Percentiles rank a stretch among this genome's conserved stretches.
phyloP scores from a whole-genome alignment of 2,329 filamentous ascomycete species.

The Colletotrichum theobromicola region DNA sequence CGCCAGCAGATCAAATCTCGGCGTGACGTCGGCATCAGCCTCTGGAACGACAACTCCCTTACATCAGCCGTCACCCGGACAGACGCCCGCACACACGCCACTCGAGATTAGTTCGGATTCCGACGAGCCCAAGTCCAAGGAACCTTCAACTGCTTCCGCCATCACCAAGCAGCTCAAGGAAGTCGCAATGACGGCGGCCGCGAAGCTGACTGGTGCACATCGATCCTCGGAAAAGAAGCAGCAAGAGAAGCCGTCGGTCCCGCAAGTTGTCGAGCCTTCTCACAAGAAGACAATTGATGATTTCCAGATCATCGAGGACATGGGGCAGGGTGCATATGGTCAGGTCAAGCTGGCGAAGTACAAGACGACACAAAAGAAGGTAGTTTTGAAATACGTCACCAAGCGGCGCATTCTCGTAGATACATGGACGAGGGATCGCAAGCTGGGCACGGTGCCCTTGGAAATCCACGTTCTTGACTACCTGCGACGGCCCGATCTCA shows the following conservation, averaged over 20 bases:
- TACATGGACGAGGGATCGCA: constrained; percentile 95
- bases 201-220: constrained; percentile 52
- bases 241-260: constrained; percentile 34
- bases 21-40: constrained; percentile 66
- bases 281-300: constrained; percentile 85
- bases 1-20: constrained; percentile 65
- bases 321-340: constrained; percentile 97
- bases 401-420: constrained; percentile 96
- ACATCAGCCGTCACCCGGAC: constrained; percentile 80
- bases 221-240: constrained; percentile 37
- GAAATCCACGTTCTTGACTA: constrained; percentile 98
- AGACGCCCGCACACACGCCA: constrained; percentile 65
- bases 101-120: constrained; percentile 61
- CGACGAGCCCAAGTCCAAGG: constrained; percentile 47
- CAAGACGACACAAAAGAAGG: constrained; percentile 80
- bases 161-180: constrained; percentile 64
- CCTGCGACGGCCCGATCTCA: constrained; percentile 74
- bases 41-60: constrained; percentile 74
- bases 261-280: constrained; percentile 40
- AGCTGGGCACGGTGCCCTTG: constrained; percentile 90
- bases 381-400: constrained; percentile 97
- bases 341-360: constrained; percentile 94
- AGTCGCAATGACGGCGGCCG: constrained; percentile 59
- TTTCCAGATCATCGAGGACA: constrained; percentile 93
- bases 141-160: constrained; percentile 47